Percentiles rank a stretch among this genome's conserved stretches.
phyloP scores from a whole-genome alignment of 108 stramenopile species.

The Pseudonitzschia delicatissima region DNA sequence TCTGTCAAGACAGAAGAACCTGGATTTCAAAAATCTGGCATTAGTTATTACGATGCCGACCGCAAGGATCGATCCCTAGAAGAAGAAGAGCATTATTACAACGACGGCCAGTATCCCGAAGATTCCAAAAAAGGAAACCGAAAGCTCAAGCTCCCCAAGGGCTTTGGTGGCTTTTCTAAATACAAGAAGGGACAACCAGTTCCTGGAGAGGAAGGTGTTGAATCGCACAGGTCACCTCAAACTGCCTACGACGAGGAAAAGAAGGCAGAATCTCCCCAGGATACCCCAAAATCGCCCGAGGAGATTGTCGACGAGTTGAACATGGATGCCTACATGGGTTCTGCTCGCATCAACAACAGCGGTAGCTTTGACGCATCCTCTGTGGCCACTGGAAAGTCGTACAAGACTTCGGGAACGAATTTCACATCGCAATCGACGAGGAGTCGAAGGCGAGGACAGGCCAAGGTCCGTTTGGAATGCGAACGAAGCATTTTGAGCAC shows the following conservation, averaged over 20 bases:
- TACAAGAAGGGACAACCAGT: constrained; percentile 6
- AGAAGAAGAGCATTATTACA: constrained; percentile 26
- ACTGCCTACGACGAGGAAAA: neutral
- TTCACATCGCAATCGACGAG: constrained; percentile 44
- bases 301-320: constrained; percentile 22
- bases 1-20: constrained; percentile 10
- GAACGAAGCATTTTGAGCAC: constrained; percentile 34
- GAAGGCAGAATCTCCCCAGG: neutral
- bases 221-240: too few species aligned
- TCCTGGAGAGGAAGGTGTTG: neutral
- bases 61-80: constrained; percentile 26
- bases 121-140: neutral
- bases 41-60: constrained; percentile 65
- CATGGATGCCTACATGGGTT: constrained; percentile 32
- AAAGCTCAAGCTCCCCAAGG: constrained; percentile 1
- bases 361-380: constrained; percentile 31
- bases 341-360: constrained; percentile 3
- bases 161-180: constrained; percentile 8
- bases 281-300: neutral
- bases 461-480: constrained; percentile 36
- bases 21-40: constrained; percentile 50
- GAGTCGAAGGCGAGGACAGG: constrained; percentile 67
- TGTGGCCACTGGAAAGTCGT: constrained; percentile 34
- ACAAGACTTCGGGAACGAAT: constrained; percentile 44
- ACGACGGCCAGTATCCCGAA: neutral